A percentile compares a stretch with the other conserved stretches of the same genome.
These are phyloP conservation scores for Austroboletus rostrupii DNA, from an alignment of 1,284 basidiomycete species.

Conservation along the genomic window DNA sequence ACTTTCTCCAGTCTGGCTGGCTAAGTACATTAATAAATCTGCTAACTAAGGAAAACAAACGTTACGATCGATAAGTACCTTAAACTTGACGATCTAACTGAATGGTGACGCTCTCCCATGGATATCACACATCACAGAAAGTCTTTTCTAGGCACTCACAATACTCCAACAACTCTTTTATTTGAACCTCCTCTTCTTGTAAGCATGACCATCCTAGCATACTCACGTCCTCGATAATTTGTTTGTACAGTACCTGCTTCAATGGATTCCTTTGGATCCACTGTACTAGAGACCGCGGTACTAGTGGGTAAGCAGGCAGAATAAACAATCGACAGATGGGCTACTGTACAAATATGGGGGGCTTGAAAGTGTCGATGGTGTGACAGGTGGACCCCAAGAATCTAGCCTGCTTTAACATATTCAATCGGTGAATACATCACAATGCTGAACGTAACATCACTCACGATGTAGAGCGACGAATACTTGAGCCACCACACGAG, in stretches of 20 bases:
- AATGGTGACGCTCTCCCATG: slow-evolving; percentile 23
- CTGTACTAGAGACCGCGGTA: slow-evolving; percentile 11
- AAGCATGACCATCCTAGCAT: slow-evolving; percentile 47
- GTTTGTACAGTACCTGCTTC: slow-evolving; percentile 40
- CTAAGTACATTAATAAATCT: background rate
- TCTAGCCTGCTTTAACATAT: slow-evolving; percentile 48
- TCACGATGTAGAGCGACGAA: slow-evolving; percentile 65
- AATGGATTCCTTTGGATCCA: slow-evolving; percentile 6
- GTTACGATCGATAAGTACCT: background rate
- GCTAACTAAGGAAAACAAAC: background rate
- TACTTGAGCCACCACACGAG: slow-evolving; percentile 54
- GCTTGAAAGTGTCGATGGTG: slow-evolving; percentile 55
- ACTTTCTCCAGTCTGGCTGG: too few relatives aligned
- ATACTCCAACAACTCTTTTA: slow-evolving; percentile 44
- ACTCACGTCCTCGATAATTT: slow-evolving; percentile 50
- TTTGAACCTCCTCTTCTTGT: slow-evolving; percentile 40
- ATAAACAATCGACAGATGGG: slow-evolving; percentile 53
- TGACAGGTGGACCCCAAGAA: slow-evolving; percentile 63
- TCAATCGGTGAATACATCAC: slow-evolving; percentile 1
- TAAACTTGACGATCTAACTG: slow-evolving; percentile 1
- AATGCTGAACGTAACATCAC: slow-evolving; percentile 29
- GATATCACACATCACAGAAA: slow-evolving; percentile 24
- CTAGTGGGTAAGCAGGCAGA: slow-evolving; percentile 22
- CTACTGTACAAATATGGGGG: slow-evolving; percentile 61
- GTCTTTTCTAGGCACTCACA: slow-evolving; percentile 46